A percentile compares a stretch with the other conserved stretches of the same genome.
These are phyloP conservation scores for Chlorella ohadii DNA, from an alignment of 139 green algal genomes.

Conservation along the genomic window DNA sequence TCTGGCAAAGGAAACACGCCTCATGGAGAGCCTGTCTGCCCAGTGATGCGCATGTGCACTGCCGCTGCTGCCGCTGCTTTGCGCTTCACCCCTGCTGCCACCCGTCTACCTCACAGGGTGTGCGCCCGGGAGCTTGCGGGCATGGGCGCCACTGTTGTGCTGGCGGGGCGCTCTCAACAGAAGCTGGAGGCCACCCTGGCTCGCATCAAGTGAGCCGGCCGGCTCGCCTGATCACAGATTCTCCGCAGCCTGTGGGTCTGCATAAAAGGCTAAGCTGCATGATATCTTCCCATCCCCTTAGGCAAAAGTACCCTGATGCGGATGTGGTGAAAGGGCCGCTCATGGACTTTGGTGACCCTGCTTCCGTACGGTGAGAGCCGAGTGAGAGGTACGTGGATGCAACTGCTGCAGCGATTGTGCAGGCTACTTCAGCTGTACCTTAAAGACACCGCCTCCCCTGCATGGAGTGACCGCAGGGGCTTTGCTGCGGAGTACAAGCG, in stretches of 20 bases:
- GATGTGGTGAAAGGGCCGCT: slow-evolving; percentile 28
- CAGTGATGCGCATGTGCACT: too few relatives aligned
- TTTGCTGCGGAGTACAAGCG: background rate
- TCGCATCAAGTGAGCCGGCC: background rate
- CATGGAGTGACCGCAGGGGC: background rate
- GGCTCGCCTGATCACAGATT: too few relatives aligned
- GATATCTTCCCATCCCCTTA: too few relatives aligned
- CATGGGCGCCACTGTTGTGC: slow-evolving; percentile 39
- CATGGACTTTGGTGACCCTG: slow-evolving; percentile 35
- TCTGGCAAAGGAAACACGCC: background rate
- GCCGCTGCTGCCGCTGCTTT: background rate
- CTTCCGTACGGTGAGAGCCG: slow-evolving; percentile 17
- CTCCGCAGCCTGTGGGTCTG: too few relatives aligned
- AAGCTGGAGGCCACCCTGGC: background rate
- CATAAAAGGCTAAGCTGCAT: too few relatives aligned
- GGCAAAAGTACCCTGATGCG: slow-evolving; percentile 20
- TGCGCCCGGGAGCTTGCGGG: slow-evolving; percentile 39
- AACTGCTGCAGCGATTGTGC: too few relatives aligned
- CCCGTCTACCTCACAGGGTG: slow-evolving; percentile 11
- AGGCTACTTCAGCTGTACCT: too few relatives aligned
- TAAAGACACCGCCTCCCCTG: too few relatives aligned
- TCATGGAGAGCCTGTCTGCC: too few relatives aligned
- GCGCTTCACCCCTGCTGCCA: background rate
- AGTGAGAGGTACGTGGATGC: background rate
- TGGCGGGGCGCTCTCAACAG: slow-evolving; percentile 36